Conservation (phyloP, 164 flowering plant genomes). For the Magnolia kwangsiensis region DNA sequence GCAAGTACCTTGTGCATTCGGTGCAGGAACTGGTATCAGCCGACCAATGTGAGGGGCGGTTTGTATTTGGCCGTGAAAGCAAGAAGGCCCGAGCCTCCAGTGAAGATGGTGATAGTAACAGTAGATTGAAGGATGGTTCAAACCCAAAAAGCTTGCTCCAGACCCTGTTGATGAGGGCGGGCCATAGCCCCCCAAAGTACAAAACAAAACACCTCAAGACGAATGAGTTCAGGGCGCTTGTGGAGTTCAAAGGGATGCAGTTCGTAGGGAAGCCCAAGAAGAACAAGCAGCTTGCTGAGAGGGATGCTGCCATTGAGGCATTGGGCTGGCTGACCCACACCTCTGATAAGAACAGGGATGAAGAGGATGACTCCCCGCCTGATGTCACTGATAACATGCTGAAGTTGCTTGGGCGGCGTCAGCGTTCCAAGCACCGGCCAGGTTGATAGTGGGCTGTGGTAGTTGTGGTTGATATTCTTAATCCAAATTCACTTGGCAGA, state of each 20-base stretch:
- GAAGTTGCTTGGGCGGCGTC: conserved; percentile 73
- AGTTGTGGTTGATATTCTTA: background rate
- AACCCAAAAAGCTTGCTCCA: conserved; percentile 94
- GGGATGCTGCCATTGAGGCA: conserved; percentile 95
- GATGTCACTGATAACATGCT: conserved; percentile 92
- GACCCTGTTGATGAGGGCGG: conserved; percentile 92
- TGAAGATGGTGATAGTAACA: conserved; percentile 31
- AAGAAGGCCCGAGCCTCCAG: conserved; percentile 43
- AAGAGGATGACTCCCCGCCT: conserved; percentile 44
- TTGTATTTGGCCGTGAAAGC: conserved; percentile 87
- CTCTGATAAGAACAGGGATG: conserved; percentile 45
- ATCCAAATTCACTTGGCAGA: background rate
- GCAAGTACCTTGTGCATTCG: conserved; percentile 89
- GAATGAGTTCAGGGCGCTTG: conserved; percentile 87
- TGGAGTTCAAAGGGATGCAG: conserved; percentile 97
- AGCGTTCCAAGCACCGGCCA: conserved; percentile 29
- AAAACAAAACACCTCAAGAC: conserved; percentile 92
- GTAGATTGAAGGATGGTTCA: conserved; percentile 67
- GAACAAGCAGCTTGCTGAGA: conserved; percentile 90
- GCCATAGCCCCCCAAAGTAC: conserved; percentile 92
- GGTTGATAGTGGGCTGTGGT: background rate
- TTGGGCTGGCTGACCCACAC: conserved; percentile 96
- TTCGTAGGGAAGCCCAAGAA: conserved; percentile 93
- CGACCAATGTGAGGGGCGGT: conserved; percentile 94
- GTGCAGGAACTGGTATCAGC: conserved; percentile 90